Evolutionary conservation across 2,329 filamentous ascomycete genomes (phyloP).

Genomic region (Trichoderma lentiforme): DNA sequence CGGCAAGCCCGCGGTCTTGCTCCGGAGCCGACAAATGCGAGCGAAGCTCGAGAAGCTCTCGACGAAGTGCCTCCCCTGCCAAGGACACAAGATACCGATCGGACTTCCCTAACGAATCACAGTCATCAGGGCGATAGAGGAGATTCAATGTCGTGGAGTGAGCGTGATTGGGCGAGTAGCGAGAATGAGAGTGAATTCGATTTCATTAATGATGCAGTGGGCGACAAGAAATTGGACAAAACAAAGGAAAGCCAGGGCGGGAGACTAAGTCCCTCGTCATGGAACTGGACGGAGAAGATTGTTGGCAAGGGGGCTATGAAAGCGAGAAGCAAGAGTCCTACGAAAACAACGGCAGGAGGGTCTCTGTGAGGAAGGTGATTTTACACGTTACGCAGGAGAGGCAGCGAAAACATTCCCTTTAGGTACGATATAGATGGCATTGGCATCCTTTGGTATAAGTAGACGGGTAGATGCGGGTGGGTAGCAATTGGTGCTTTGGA

Average conservation of each 20-base stretch:
- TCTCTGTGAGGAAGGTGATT: background rate
- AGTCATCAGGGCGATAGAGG: conserved; percentile 4
- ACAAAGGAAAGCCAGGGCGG: conserved; percentile 5
- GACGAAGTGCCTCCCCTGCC: conserved; percentile 46
- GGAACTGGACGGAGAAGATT: conserved; percentile 56
- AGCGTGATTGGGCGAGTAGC: conserved; percentile 60
- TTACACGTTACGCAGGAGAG: background rate
- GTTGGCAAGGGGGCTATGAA: conserved; percentile 40
- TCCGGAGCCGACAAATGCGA: conserved; percentile 24
- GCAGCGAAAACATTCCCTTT: background rate
- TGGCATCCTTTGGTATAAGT: background rate
- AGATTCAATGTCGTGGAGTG: conserved; percentile 64
- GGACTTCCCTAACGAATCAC: conserved; percentile 19
- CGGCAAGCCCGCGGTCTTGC: conserved; percentile 16
- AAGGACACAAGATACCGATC: conserved; percentile 25
- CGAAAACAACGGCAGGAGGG: background rate
- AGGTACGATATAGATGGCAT: background rate
- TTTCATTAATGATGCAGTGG: conserved; percentile 14
- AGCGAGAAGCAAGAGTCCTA: conserved; percentile 27
- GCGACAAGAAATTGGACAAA: conserved; percentile 16
- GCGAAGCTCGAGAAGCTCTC: conserved; percentile 35
- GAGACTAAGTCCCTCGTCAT: conserved; percentile 32
- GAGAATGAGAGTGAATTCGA: conserved; percentile 43
- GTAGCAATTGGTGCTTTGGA: background rate
- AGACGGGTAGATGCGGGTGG: background rate